A percentile compares a stretch with the other conserved stretches of the same genome.
phyloP scores from a whole-genome alignment of 768 basidiomycete genomes.

The Tephrocybe rancida region DNA sequence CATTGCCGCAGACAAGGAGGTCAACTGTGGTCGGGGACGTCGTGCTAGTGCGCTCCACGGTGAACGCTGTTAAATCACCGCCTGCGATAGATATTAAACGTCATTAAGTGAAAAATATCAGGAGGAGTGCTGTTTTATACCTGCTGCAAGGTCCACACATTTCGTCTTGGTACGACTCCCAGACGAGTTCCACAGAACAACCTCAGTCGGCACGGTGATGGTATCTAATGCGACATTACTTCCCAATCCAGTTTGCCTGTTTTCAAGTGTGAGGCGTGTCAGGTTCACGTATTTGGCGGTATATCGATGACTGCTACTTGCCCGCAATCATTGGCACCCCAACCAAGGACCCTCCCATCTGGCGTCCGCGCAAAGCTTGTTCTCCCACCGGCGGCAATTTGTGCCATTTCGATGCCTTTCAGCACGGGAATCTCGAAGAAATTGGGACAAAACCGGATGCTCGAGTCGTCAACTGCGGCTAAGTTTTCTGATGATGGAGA shows the following conservation, averaged over 20 bases:
- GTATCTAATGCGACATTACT: conserved; percentile 59
- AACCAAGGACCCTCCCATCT: conserved; percentile 77
- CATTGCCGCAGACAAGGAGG: conserved; percentile 80
- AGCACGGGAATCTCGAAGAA: conserved; percentile 81
- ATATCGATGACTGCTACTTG: conserved; percentile 29
- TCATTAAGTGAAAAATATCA: neutral
- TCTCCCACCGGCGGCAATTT: conserved; percentile 72
- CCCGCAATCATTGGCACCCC: conserved; percentile 91
- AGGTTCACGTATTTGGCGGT: neutral
- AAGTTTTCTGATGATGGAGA: conserved; percentile 34
- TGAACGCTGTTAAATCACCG: conserved; percentile 78
- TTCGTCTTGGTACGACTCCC: conserved; percentile 51
- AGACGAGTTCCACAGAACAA: conserved; percentile 66
- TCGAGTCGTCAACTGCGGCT: conserved; percentile 34
- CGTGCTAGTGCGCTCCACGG: conserved; percentile 53
- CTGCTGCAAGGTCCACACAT: conserved; percentile 69
- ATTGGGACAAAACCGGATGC: conserved; percentile 65
- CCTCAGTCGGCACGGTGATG: conserved; percentile 84
- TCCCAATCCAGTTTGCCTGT: conserved; percentile 83
- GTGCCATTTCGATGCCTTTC: conserved; percentile 59
- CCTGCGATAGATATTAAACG: conserved; percentile 37
- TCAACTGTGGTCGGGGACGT: conserved; percentile 33
- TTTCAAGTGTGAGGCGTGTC: neutral
- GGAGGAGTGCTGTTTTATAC: conserved; percentile 31
- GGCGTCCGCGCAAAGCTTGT: conserved; percentile 73